These are phyloP conservation scores for Dictyophora rubrovolvata DNA, from an alignment of 768 basidiomycete species.

Conservation along the genomic window DNA sequence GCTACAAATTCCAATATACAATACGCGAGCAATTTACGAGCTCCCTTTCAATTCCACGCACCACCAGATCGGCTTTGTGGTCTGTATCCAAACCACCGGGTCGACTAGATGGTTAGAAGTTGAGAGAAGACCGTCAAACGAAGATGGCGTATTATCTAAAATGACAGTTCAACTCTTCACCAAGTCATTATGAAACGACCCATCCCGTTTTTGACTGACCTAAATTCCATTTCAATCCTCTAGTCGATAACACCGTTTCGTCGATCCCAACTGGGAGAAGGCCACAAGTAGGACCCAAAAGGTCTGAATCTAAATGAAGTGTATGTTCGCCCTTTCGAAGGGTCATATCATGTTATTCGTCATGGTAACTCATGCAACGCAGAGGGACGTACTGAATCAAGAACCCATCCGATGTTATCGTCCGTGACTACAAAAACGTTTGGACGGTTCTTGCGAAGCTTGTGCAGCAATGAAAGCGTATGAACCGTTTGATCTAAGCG, in stretches of 20 bases:
- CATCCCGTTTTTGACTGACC: slow-evolving; percentile 32
- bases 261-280: slow-evolving; percentile 87
- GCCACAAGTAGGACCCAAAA: slow-evolving; percentile 84
- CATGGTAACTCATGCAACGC: neutral
- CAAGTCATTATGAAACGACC: neutral
- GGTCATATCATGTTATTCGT: neutral
- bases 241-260: slow-evolving; percentile 66
- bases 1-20: neutral
- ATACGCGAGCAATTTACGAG: neutral
- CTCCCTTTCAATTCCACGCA: slow-evolving; percentile 48
- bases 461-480: slow-evolving; percentile 75
- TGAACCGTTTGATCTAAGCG: slow-evolving; percentile 93
- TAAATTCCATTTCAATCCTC: slow-evolving; percentile 84
- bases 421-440: slow-evolving; percentile 75
- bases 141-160: slow-evolving; percentile 54
- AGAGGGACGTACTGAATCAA: slow-evolving; percentile 50
- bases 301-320: slow-evolving; percentile 61
- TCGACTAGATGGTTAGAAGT: slow-evolving; percentile 89
- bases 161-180: no score
- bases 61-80: slow-evolving; percentile 85
- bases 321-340: slow-evolving; percentile 67
- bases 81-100: slow-evolving; percentile 63
- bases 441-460: slow-evolving; percentile 50
- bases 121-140: slow-evolving; percentile 77
- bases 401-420: slow-evolving; percentile 85